phyloP scores from a whole-genome alignment of 176 grass and related monocot species.

The Ensete glaucum region DNA sequence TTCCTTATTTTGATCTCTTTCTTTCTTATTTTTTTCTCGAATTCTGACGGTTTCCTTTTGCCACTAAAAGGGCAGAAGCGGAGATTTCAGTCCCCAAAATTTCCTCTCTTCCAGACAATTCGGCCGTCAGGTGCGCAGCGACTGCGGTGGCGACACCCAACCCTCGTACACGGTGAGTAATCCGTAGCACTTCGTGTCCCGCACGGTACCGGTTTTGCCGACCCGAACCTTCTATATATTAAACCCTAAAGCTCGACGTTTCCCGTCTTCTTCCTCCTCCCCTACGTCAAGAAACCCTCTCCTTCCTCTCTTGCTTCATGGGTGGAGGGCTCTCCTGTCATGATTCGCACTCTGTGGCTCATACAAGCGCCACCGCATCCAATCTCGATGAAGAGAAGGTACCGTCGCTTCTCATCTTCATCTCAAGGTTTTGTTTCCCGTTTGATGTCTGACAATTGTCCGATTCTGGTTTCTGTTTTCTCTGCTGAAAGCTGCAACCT shows the following conservation, averaged over 20 bases:
- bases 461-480: neutral
- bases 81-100: no score
- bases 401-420: neutral
- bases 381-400: neutral
- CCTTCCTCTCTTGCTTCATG: neutral
- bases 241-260: neutral
- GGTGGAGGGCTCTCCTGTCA: neutral
- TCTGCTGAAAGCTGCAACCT: neutral
- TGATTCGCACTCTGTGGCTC: neutral
- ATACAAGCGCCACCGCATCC: neutral
- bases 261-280: neutral
- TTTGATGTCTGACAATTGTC: neutral
- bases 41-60: no score
- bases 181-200: no score
- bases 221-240: no score
- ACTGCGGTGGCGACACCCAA: no score
- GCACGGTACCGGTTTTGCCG: no score
- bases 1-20: no score
- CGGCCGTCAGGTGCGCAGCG: no score
- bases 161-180: no score
- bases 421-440: neutral
- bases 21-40: no score
- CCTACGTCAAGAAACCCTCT: neutral
- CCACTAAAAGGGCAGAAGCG: no score
- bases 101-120: no score